Conservation (phyloP, 2,329 filamentous ascomycete species). For the Colletotrichum siamense region DNA sequence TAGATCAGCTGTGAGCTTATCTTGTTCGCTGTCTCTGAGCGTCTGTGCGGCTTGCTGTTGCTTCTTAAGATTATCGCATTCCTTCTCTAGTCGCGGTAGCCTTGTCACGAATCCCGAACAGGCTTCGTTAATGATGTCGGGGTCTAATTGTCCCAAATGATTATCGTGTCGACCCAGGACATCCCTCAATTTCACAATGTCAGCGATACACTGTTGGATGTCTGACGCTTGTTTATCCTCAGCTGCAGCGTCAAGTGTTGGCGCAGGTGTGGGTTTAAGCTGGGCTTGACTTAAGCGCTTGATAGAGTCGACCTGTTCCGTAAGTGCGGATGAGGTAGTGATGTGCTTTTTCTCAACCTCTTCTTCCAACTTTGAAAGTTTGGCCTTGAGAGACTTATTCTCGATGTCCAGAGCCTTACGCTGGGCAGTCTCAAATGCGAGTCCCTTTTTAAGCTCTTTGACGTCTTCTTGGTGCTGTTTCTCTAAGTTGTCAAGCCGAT, state of each 20-base stretch:
- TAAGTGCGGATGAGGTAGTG: not conserved
- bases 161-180: not conserved
- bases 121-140: not conserved
- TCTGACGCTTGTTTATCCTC: not conserved
- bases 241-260: not conserved
- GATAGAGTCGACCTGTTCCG: not conserved
- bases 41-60: not conserved
- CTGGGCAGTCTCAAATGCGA: not conserved
- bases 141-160: conserved; percentile 13
- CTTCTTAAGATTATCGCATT: not conserved
- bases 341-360: not conserved
- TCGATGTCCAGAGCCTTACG: not conserved
- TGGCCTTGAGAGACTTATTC: conserved; percentile 4
- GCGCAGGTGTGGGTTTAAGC: not conserved
- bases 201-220: not conserved
- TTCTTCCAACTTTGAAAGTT: not conserved
- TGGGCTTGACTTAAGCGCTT: not conserved
- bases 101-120: not conserved
- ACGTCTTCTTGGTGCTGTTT: conserved; percentile 2
- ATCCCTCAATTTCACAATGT: not conserved
- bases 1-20: not conserved
- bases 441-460: not conserved
- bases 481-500: not conserved
- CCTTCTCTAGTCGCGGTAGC: conserved; percentile 5
- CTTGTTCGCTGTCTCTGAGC: not conserved